phyloP scores from a whole-genome alignment of 2,329 filamentous ascomycete genomes.

The Huntiella abstrusa region DNA sequence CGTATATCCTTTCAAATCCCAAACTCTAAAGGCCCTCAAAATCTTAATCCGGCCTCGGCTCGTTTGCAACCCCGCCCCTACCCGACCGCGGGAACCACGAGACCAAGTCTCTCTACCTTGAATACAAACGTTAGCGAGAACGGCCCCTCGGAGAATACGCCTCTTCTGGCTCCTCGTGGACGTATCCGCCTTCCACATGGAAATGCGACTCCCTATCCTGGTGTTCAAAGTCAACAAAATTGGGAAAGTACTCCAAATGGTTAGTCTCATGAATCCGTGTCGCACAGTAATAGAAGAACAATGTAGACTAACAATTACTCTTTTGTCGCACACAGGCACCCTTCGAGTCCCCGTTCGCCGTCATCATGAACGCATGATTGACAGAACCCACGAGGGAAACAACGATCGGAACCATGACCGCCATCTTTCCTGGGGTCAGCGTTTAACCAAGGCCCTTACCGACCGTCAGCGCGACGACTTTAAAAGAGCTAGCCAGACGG shows the following conservation, averaged over 20 bases:
- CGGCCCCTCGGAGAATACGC: slow-evolving; percentile 22
- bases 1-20: slow-evolving; percentile 10
- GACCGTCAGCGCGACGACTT: slow-evolving; percentile 38
- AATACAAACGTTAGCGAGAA: slow-evolving; percentile 4
- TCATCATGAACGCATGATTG: not conserved
- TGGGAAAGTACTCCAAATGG: slow-evolving; percentile 1
- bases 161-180: slow-evolving; percentile 22
- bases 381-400: slow-evolving; percentile 18
- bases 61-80: slow-evolving; percentile 11
- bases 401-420: slow-evolving; percentile 32
- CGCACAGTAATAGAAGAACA: not conserved
- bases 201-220: slow-evolving; percentile 11
- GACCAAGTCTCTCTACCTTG: slow-evolving; percentile 3
- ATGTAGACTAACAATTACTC: not conserved
- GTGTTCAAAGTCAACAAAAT: not conserved
- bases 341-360: not conserved
- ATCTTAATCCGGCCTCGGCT: slow-evolving; percentile 10
- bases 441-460: slow-evolving; percentile 43
- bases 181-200: slow-evolving; percentile 24
- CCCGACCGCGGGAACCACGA: slow-evolving; percentile 3
- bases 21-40: slow-evolving; percentile 7
- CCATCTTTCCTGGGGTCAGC: slow-evolving; percentile 37
- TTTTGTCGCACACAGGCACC: not conserved
- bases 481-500: slow-evolving; percentile 46
- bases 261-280: not conserved